A percentile compares a stretch with the other conserved stretches of the same genome.
Conservation (phyloP, 2,329 filamentous ascomycete species). For the Chaetomiaceae sp. region DNA sequence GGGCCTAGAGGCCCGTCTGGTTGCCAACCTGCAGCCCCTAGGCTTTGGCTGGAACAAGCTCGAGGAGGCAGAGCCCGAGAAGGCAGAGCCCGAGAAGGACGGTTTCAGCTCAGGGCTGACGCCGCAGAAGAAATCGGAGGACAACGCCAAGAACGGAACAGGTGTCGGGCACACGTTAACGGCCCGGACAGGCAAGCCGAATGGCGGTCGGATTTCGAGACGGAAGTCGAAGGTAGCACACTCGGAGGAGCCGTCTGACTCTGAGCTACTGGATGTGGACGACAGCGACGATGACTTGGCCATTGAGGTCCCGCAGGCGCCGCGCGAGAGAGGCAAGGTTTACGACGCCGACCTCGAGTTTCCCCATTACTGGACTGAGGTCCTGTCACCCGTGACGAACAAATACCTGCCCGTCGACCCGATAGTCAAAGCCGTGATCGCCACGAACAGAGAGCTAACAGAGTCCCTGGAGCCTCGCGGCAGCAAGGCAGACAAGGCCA, state of each 20-base stretch:
- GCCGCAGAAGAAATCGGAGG: slow-evolving; percentile 18
- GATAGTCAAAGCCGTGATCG: slow-evolving; percentile 61
- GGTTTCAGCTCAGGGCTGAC: slow-evolving; percentile 5
- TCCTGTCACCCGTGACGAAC: slow-evolving; percentile 72
- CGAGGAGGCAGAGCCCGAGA: slow-evolving; percentile 64
- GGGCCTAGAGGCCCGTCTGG: slow-evolving; percentile 74
- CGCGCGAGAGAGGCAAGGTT: slow-evolving; percentile 41
- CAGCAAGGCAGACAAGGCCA: slow-evolving; percentile 73
- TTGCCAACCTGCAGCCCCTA: slow-evolving; percentile 76
- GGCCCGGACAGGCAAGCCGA: slow-evolving; percentile 15
- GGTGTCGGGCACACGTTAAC: slow-evolving; percentile 15
- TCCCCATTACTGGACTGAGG: slow-evolving; percentile 91
- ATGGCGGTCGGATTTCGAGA: slow-evolving; percentile 3
- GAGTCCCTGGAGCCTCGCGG: slow-evolving; percentile 78
- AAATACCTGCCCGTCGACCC: slow-evolving; percentile 76
- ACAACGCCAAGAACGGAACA: slow-evolving; percentile 9
- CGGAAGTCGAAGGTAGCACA: slow-evolving; percentile 19
- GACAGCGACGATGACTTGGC: slow-evolving; percentile 55
- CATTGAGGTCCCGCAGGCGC: slow-evolving; percentile 46
- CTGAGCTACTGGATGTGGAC: slow-evolving; percentile 39
- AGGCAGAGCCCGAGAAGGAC: slow-evolving; percentile 46
- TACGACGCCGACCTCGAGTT: slow-evolving; percentile 74
- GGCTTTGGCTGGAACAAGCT: slow-evolving; percentile 87
- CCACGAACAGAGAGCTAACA: slow-evolving; percentile 64
- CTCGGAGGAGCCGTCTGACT: slow-evolving; percentile 42